Evolutionary conservation across 75 land plant genomes (phyloP).

Genomic region (Selaginella moellendorffii): DNA sequence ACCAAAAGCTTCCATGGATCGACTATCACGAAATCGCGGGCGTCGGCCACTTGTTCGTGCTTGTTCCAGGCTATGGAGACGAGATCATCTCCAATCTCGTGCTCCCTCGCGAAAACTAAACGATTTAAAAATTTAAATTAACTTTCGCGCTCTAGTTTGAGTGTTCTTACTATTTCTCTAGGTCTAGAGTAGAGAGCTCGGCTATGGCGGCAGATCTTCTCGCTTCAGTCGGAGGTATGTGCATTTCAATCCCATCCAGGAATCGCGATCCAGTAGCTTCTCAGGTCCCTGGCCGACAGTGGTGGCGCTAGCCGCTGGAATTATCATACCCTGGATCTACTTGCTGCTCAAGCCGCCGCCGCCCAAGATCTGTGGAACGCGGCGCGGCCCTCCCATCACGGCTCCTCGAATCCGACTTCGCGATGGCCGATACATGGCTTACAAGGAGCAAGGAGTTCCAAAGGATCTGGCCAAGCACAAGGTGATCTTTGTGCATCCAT

Average conservation of each 20-base stretch:
- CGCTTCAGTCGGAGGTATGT: no score
- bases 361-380: constrained; percentile 44
- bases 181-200: no score
- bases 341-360: constrained; percentile 43
- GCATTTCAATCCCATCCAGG: no score
- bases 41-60: background rate
- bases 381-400: constrained; percentile 50
- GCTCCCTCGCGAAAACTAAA: no score
- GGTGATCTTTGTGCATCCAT: constrained; percentile 48
- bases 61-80: constrained; percentile 6
- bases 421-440: constrained; percentile 78
- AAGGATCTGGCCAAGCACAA: constrained; percentile 48
- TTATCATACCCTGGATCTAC: constrained; percentile 12
- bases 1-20: constrained; percentile 2
- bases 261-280: no score
- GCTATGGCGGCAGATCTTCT: no score
- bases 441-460: constrained; percentile 52
- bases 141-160: no score
- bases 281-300: no score
- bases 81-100: no score
- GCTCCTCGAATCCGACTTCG: constrained; percentile 53
- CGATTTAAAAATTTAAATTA: no score
- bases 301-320: background rate
- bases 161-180: no score
- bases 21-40: background rate